Evolutionary conservation across 2,329 filamentous ascomycete genomes (phyloP).

Genomic region (Penicillium capsulatum): DNA sequence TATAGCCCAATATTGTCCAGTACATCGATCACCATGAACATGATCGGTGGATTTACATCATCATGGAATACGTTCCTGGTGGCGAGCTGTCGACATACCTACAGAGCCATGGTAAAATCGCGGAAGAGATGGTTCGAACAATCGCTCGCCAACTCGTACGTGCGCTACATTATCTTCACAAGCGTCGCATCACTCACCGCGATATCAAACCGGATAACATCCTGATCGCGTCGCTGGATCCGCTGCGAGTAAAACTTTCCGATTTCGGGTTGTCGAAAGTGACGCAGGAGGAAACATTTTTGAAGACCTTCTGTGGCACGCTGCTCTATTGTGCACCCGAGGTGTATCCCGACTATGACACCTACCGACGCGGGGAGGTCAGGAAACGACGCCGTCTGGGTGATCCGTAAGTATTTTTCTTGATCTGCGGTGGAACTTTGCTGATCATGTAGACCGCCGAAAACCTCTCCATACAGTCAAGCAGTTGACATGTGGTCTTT

Average conservation of each 20-base stretch:
- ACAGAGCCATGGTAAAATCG: constrained; percentile 56
- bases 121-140: constrained; percentile 63
- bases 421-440: neutral
- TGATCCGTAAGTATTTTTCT: constrained; percentile 37
- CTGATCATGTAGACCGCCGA: constrained; percentile 40
- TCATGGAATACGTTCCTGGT: constrained; percentile 86
- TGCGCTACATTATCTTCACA: constrained; percentile 81
- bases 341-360: constrained; percentile 79
- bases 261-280: constrained; percentile 97
- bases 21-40: constrained; percentile 87
- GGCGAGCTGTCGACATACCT: constrained; percentile 81
- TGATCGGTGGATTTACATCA: constrained; percentile 79
- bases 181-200: constrained; percentile 88
- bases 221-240: constrained; percentile 67
- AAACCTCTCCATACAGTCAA: constrained; percentile 71
- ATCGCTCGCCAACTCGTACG: constrained; percentile 68
- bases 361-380: constrained; percentile 58
- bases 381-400: constrained; percentile 59
- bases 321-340: constrained; percentile 94
- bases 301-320: constrained; percentile 95
- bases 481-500: constrained; percentile 96
- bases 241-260: constrained; percentile 82
- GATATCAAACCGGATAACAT: constrained; percentile 99
- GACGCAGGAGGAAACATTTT: constrained; percentile 83
- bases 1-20: constrained; percentile 77